These are phyloP conservation scores for Ophiostoma ulmi DNA, from an alignment of 2,329 filamentous ascomycete species.

Conservation along the genomic window DNA sequence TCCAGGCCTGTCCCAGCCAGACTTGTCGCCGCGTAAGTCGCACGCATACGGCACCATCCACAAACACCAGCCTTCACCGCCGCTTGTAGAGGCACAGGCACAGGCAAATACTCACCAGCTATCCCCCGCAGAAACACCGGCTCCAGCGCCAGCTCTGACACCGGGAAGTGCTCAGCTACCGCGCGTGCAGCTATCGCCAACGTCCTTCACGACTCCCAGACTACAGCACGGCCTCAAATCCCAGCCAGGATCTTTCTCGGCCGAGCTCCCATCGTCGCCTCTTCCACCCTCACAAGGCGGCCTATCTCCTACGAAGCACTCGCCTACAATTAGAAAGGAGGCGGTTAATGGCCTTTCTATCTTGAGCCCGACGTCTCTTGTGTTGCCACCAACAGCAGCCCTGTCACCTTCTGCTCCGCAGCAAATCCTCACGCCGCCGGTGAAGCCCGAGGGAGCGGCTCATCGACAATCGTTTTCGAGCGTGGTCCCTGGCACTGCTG, in stretches of 20 bases:
- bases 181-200: constrained; percentile 29
- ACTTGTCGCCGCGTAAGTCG: constrained; percentile 39
- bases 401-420: constrained; percentile 54
- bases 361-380: constrained; percentile 37
- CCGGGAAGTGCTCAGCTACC: constrained; percentile 16
- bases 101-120: constrained; percentile 21
- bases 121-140: not conserved
- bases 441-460: constrained; percentile 44
- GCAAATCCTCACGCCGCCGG: constrained; percentile 56
- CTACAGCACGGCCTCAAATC: constrained; percentile 27
- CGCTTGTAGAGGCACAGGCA: constrained; percentile 4
- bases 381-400: constrained; percentile 54
- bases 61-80: constrained; percentile 33
- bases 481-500: not conserved
- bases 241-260: constrained; percentile 25
- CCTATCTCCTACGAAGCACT: constrained; percentile 50
- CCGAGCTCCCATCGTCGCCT: constrained; percentile 35
- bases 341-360: constrained; percentile 31
- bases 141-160: constrained; percentile 20
- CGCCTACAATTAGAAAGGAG: constrained; percentile 39
- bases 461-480: constrained; percentile 29
- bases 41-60: constrained; percentile 39
- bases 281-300: constrained; percentile 44
- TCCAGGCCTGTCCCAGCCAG: constrained; percentile 40
- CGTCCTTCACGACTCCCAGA: constrained; percentile 32